Percentiles rank a stretch among this genome's conserved stretches.
phyloP scores from a whole-genome alignment of 257 asterid genomes.

The Forsythia suspensa region DNA sequence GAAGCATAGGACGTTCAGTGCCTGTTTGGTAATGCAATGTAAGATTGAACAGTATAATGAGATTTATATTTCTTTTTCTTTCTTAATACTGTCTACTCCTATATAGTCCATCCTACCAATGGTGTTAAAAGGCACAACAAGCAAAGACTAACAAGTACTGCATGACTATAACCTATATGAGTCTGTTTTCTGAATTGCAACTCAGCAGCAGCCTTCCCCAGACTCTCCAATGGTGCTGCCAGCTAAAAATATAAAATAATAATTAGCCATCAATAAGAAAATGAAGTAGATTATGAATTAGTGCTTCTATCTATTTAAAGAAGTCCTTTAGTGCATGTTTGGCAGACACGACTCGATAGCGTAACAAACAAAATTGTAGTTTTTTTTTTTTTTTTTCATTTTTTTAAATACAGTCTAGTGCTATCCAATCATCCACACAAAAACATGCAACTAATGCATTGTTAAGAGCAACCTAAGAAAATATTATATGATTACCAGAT shows the following conservation, averaged over 20 bases:
- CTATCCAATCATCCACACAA: no score
- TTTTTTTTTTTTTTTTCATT: no score
- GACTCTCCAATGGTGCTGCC: slow-evolving; percentile 65
- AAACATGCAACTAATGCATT: no score
- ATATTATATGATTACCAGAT: not conserved
- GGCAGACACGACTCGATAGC: no score
- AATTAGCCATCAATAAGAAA: not conserved
- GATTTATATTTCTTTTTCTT: no score
- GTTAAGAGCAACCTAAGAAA: not conserved
- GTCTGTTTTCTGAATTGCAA: slow-evolving; percentile 79
- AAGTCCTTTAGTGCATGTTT: not conserved
- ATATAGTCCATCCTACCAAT: no score
- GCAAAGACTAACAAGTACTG: not conserved
- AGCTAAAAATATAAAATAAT: slow-evolving; percentile 51
- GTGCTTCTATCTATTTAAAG: not conserved
- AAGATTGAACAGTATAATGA: no score
- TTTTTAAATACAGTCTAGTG: no score
- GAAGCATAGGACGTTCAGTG: slow-evolving; percentile 4
- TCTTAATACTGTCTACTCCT: no score
- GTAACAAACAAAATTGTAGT: no score
- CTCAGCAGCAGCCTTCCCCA: slow-evolving; percentile 84
- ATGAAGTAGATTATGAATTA: not conserved
- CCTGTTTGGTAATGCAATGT: not conserved
- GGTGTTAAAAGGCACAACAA: not conserved
- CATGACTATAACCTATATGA: slow-evolving; percentile 57